Evolutionary conservation across 371 early-diverging fungal species (phyloP), one percentile per base, ranked within the genome.

Genomic region (Nematocida sp.): DNA sequence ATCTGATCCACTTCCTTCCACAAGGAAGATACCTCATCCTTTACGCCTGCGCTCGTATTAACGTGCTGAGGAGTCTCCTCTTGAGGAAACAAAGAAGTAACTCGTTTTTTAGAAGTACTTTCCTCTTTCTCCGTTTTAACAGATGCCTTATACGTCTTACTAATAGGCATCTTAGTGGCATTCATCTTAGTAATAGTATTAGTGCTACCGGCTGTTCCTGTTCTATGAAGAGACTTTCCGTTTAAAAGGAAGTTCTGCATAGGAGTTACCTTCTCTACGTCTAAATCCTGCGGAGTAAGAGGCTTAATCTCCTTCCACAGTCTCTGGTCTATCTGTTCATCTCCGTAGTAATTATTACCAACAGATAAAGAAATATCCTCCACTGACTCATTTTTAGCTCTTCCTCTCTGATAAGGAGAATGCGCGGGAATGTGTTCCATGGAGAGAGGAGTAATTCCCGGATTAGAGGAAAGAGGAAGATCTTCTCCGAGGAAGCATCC

Each of bases 121-220:
- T 16, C 57, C 23, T 33, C 56, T 13, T 28, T 18, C 3, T 47
- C 35, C 16, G 35, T 48, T 25, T 25, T 30, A 16, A 18, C 26
- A 13, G 26, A 13, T 23, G 26, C 42, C 23, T 68, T n/a, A 20
- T n/a, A 16, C 9, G 55, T 20, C 40, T 51, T 30, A 39, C 25
- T 47, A 23, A 32, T 36, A 35, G 48, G 65, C 54, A 39, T 2
- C 25, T n/a, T 59, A 59, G 16, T 71, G 56, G 13, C 30, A 49
- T 71, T 71, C 53, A 61, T 18, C 47, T 61, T 59, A 32, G 75
- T 47, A 18, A 49, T 59, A 28, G 75, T 71, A 33, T 71, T 71
- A 18, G 75, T 71, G 55, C 75, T 71, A 13, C 75, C 75, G 11
- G 63, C 63, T 20, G 75, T 26, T 18, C 75, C 75, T 39, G 53